Evolutionary conservation across 768 basidiomycete genomes (phyloP), one percentile per base, ranked within the genome.

Genomic region (Lepiota subincarnata): DNA sequence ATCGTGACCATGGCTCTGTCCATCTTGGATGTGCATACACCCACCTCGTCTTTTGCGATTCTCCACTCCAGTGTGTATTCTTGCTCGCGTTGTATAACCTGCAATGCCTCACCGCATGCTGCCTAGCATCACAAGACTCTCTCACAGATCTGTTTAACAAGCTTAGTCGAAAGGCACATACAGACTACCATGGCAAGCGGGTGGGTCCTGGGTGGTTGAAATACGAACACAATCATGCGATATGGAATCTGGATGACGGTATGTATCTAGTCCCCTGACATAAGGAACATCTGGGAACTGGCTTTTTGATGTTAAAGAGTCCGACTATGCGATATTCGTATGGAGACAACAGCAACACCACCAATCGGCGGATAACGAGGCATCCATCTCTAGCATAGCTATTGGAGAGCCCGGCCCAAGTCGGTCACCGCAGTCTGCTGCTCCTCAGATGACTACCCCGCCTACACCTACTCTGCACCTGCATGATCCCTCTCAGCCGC

Each of bases 221-320:
- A 62, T 98, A 98, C 64, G 81, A 88, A 57, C 94, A 82, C 74
- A 83, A 84, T 58, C 81, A 83, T 12, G 73, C 82, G 0, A 67
- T 90, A 45, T 97, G 90, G 90, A 87, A 89, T 62, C 70, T 98
- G 10, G 92, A 96, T 64, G 94, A 98, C 63, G 93, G 93, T 88
- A 62, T 62, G 72, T 66, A 13, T 22, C 4, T 4, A 11, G 7
- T 44, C 20, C 10, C 14, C 41, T 55, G 24, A 19, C 18, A 12
- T 34, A 1, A 31, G 48, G 52, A 34, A 51, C 42, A 47, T 54
- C 48, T 40, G 44, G 7, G 16, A 19, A 24, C 44, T 35, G 26
- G 10, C 45, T 37, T 3, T 52, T 24, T n/a, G n/a, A 24, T 5
- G 24, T 24, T n/a, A n/a, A n/a, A 78, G 93, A 91, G 37, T 84